Evolutionary conservation across 352 stramenopile genomes (phyloP), one percentile per base, ranked within the genome.

Genomic region (Globisporangium cylindrosporum): DNA sequence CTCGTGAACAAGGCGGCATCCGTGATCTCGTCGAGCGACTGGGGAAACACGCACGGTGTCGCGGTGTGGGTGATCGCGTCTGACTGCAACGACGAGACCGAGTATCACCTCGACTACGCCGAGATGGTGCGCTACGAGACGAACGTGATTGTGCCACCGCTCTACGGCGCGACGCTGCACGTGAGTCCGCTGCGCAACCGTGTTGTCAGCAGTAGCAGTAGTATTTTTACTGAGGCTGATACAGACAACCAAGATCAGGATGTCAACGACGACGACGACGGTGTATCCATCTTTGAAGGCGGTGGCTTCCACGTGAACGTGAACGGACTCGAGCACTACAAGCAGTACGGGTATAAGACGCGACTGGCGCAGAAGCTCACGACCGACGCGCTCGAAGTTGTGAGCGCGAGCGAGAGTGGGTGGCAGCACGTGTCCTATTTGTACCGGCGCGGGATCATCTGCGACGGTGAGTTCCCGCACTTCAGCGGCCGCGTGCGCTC

Each of bases 101-200:
- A 76, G 59, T 84, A 84, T 48, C 77, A 84, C 54, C 68, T 84
- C 4, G 77, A 84, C 63, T 84, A 84, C 43, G 77, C 77, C 32
- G 77, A 84, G 59, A 76, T 78, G 67, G 72, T 84, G 66, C 77
- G 77, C 48, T 84, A 66, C 62, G 73, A 84, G 71, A 84, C 77
- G 32, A 84, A 84, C 63, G 71, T 84, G 8, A 78, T 79, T 29
- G 70, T 81, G n/a, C 58, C 81, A 8, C 82, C 85, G 3, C 79
- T 92, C 59, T 93, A 92, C 72, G 83, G 85, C 41, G 82, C 83
- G 34, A 93, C 85, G 53, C 68, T 93, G 43, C 85, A 93, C 60
- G 84, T 92, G 56, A 93, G 81, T 72, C 81, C 75, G 14, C 66
- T 90, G 18, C 62, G 68, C 12, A 69, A 78, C 29, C 4, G 24